Conservation (phyloP, 352 stramenopile species). For the Phytophthora pinifolia region DNA sequence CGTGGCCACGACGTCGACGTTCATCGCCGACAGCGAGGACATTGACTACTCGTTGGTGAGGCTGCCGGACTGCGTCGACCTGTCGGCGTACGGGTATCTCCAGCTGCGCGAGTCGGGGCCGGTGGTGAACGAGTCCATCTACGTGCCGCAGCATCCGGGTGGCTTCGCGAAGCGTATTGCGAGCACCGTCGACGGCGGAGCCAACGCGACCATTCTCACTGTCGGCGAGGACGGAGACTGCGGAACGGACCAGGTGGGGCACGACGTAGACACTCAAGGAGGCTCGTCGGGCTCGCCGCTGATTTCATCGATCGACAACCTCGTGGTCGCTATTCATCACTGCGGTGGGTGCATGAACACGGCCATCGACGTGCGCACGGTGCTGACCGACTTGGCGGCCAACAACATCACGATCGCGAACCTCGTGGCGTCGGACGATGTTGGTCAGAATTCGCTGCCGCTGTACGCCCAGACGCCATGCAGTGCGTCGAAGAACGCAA, state of each 20-base stretch:
- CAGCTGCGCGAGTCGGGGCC: slow-evolving; percentile 43
- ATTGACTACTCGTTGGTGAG: slow-evolving; percentile 65
- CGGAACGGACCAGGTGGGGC: slow-evolving; percentile 39
- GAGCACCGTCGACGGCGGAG: slow-evolving; percentile 34
- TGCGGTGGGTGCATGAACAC: slow-evolving; percentile 54
- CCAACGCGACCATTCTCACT: slow-evolving; percentile 31
- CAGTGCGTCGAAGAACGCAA: not conserved
- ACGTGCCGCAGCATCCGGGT: slow-evolving; percentile 56
- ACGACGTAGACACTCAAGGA: slow-evolving; percentile 46
- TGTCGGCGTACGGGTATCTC: slow-evolving; percentile 54
- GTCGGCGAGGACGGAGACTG: slow-evolving; percentile 34
- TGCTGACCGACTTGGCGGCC: slow-evolving; percentile 36
- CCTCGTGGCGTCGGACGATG: slow-evolving; percentile 24
- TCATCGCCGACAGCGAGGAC: slow-evolving; percentile 37
- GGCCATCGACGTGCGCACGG: slow-evolving; percentile 39
- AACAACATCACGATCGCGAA: slow-evolving; percentile 43
- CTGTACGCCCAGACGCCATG: slow-evolving; percentile 27
- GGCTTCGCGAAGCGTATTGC: slow-evolving; percentile 57
- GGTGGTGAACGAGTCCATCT: slow-evolving; percentile 49
- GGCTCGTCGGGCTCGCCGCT: slow-evolving; percentile 53
- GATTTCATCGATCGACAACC: slow-evolving; percentile 41
- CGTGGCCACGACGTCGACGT: slow-evolving; percentile 42
- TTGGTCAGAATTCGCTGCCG: slow-evolving; percentile 6
- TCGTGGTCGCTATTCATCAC: slow-evolving; percentile 56
- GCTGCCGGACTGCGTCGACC: slow-evolving; percentile 37